A percentile compares a stretch with the other conserved stretches of the same genome.
phyloP scores from a whole-genome alignment of 2,329 filamentous ascomycete genomes.

The Fusarium coffeatum region DNA sequence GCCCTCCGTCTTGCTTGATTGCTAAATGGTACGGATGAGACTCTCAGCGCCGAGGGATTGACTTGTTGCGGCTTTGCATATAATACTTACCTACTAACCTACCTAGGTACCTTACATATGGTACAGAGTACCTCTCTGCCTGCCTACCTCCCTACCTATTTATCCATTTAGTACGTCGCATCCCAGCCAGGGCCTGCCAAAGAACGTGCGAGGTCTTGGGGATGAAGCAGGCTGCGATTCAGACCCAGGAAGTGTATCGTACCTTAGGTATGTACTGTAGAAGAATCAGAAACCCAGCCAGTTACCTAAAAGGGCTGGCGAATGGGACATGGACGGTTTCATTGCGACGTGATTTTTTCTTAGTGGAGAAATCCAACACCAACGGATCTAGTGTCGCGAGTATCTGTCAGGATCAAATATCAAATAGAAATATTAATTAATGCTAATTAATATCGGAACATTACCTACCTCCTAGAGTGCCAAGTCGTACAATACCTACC shows the following conservation, averaged over 20 bases:
- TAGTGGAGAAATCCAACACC: constrained; percentile 29
- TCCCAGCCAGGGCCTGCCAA: background rate
- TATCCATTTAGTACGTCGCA: constrained; percentile 4
- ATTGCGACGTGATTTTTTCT: constrained; percentile 32
- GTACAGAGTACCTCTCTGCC: too few relatives aligned
- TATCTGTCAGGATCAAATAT: background rate
- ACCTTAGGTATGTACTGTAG: background rate
- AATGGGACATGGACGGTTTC: constrained; percentile 33
- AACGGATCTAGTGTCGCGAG: background rate
- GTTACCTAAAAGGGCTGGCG: constrained; percentile 31
- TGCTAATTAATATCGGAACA: background rate
- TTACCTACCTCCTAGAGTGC: background rate
- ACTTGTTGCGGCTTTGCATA: constrained; percentile 7
- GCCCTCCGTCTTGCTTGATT: constrained; percentile 7
- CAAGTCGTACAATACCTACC: background rate
- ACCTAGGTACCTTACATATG: background rate
- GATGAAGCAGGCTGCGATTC: constrained; percentile 1
- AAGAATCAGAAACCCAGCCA: constrained; percentile 27
- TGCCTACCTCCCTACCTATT: background rate
- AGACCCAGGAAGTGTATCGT: background rate
- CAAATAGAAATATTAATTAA: background rate
- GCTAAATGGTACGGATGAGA: background rate
- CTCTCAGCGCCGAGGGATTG: constrained; percentile 2
- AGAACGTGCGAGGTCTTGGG: constrained; percentile 3
- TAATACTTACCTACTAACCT: background rate